Base-by-base conservation (phyloP, 2,329 filamentous ascomycete species). In the Dissoconium aciculare region DNA sequence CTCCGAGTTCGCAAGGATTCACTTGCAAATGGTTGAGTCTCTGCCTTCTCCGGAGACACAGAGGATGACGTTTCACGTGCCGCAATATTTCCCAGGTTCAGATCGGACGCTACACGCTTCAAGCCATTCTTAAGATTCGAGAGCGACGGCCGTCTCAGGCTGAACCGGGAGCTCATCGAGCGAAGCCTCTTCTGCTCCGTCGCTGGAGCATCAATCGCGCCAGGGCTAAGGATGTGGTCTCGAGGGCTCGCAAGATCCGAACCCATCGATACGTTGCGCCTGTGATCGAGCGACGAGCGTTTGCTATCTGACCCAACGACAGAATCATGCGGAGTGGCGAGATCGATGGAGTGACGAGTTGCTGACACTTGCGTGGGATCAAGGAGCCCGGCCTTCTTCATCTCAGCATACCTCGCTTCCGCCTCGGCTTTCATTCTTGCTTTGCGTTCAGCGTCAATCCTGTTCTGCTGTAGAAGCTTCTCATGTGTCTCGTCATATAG, bases 1-100 rank as follows among this genome's bases (percentile, higher is more conserved):
- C 64, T 67, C 43, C 64, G 67, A 2, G 67, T 71, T 3, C 60
- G 59, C 14, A 64, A 58, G 24, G 57, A 59, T 34, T 59, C 60
- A 17, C 68, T 46, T 6, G 36, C 35, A 3, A 45, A 44, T 10
- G 27, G 19, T 2, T 43, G 42, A 12, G 46, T 33, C 3, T 48
- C 43, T 2, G 34, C 15, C 35, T 54, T 54, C 13, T 46, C 41
- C 3, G 49, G 47, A 8, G 50, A 54, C 4, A 47, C 32, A 5
- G 44, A 42, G 11, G 46, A 33, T 4, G 49, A 53, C 2, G 52
- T 54, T 15, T 55, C 51, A 5, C 60, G 54, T 13, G 47, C 33
- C 5, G 35, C 30, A n/a, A 35, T 24, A 15, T 33, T 36, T 13
- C 33, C 37, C 5, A 56, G 33, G 27, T 51, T 51, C 28, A 42